Conservation (phyloP, 768 basidiomycete genomes). For the Boletellus ananiceps region DNA sequence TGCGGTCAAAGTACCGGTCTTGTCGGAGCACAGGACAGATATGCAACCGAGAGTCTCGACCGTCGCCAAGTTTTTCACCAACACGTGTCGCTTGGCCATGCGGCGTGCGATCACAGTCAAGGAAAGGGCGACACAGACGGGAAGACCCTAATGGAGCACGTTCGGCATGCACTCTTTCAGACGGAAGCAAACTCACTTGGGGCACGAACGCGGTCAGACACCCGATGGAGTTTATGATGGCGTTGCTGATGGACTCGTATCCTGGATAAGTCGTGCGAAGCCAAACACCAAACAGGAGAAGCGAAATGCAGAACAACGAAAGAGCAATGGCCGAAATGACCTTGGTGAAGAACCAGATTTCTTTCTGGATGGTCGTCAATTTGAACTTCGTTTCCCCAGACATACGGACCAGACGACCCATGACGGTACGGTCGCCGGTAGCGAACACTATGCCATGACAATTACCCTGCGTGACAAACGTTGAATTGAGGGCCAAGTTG, state of each 20-base stretch:
- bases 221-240: slow-evolving; percentile 38
- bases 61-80: slow-evolving; percentile 49
- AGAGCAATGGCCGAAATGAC: slow-evolving; percentile 42
- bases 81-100: slow-evolving; percentile 43
- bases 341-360: slow-evolving; percentile 51
- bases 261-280: slow-evolving; percentile 31
- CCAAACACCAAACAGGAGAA: slow-evolving; percentile 43
- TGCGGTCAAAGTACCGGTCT: slow-evolving; percentile 49
- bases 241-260: slow-evolving; percentile 31
- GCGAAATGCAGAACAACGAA: slow-evolving; percentile 38
- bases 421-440: slow-evolving; percentile 41
- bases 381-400: slow-evolving; percentile 44
- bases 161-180: neutral
- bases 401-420: slow-evolving; percentile 55
- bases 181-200: slow-evolving; percentile 24
- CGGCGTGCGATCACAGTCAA: slow-evolving; percentile 46
- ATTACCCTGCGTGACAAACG: slow-evolving; percentile 39
- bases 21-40: slow-evolving; percentile 51
- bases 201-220: slow-evolving; percentile 40
- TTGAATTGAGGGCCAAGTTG: slow-evolving; percentile 47
- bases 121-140: slow-evolving; percentile 45
- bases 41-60: slow-evolving; percentile 53
- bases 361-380: slow-evolving; percentile 44
- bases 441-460: slow-evolving; percentile 41
- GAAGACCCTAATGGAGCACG: slow-evolving; percentile 29